A percentile compares a stretch with the other conserved stretches of the same genome.
Conservation (phyloP, 2,329 filamentous ascomycete genomes). For the Xylariaceae sp. region DNA sequence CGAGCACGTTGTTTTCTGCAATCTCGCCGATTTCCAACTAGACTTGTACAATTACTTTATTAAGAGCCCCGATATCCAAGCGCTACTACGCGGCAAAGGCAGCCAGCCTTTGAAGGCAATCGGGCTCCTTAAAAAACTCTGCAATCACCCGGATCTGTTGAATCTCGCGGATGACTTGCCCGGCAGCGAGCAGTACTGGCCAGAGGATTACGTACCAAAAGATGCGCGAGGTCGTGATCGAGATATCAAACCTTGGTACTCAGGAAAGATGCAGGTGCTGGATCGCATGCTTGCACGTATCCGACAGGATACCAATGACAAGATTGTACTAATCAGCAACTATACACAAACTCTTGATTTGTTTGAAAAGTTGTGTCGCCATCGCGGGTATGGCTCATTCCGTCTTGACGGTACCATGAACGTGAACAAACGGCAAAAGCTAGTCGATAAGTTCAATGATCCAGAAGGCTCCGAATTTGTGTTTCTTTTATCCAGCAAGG, state of each 20-base stretch:
- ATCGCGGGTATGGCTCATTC: constrained; percentile 77
- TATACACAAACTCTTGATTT: constrained; percentile 95
- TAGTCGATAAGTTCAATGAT: constrained; percentile 97
- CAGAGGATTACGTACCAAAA: constrained; percentile 83
- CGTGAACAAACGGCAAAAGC: constrained; percentile 92
- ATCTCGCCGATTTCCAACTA: constrained; percentile 85
- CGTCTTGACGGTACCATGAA: constrained; percentile 97
- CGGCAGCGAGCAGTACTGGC: constrained; percentile 76
- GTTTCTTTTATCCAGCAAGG: constrained; percentile 94
- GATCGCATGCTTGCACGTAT: constrained; percentile 97
- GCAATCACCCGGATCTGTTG: constrained; percentile 93
- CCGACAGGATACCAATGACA: constrained; percentile 93
- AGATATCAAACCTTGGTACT: constrained; percentile 93
- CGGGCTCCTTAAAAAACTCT: constrained; percentile 94
- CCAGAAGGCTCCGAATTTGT: constrained; percentile 86
- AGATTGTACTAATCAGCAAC: constrained; percentile 98
- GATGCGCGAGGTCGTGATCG: constrained; percentile 84
- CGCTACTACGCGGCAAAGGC: constrained; percentile 84
- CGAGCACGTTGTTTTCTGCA: constrained; percentile 98
- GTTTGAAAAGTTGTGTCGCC: constrained; percentile 85
- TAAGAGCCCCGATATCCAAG: constrained; percentile 90
- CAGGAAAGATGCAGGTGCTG: constrained; percentile 97
- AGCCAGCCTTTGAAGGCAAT: constrained; percentile 97
- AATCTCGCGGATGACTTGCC: constrained; percentile 79
- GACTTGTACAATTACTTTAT: constrained; percentile 97